Conservation (phyloP, 78 protist species). For the Dictyostelium firmibasis region DNA sequence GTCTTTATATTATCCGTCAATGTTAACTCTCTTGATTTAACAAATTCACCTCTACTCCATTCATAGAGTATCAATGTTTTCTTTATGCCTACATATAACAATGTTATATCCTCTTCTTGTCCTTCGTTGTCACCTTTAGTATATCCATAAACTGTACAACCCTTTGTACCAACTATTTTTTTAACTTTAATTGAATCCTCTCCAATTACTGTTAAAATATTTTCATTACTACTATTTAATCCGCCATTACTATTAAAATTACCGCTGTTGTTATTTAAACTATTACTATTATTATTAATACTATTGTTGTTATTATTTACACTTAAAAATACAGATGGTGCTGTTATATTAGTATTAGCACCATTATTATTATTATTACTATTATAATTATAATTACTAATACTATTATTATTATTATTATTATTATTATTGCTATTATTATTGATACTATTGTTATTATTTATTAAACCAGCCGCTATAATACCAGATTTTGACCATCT, state of each 20-base stretch:
- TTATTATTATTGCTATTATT: neutral
- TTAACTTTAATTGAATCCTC: constrained; percentile 5
- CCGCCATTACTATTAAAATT: neutral
- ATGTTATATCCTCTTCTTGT: constrained; percentile 18
- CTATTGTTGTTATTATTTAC: neutral
- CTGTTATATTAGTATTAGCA: neutral
- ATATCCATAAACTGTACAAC: constrained; percentile 31
- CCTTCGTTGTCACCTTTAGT: neutral
- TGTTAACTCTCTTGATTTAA: constrained; percentile 15
- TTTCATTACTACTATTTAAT: neutral
- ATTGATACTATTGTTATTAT: neutral
- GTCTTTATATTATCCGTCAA: constrained; percentile 30
- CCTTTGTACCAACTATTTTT: constrained; percentile 28
- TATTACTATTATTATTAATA: neutral
- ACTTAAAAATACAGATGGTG: neutral
- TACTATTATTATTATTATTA: neutral
- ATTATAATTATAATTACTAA: neutral
- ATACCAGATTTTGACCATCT: constrained; percentile 13
- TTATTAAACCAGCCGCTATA: neutral
- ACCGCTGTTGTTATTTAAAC: neutral
- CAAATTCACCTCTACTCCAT: constrained; percentile 44
- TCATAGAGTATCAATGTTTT: constrained; percentile 35
- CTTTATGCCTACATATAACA: constrained; percentile 43
- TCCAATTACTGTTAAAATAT: neutral
- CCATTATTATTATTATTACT: neutral